Percentiles rank a stretch among this genome's conserved stretches.
phyloP scores from a whole-genome alignment of 495 filamentous ascomycete genomes.

The Poronia punctata region DNA sequence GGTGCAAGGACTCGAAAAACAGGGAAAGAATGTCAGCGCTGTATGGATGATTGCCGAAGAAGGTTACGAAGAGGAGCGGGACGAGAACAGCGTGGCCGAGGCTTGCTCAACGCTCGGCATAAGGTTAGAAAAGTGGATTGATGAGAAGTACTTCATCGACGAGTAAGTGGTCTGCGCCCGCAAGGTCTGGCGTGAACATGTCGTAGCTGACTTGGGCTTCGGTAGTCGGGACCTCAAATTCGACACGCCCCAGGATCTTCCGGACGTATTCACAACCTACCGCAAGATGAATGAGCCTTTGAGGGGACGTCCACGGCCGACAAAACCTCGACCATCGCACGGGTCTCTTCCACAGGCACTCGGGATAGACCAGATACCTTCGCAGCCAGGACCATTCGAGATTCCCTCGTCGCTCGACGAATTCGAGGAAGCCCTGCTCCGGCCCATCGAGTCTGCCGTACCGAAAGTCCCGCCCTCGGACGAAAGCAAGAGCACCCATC shows the following conservation, averaged over 20 bases:
- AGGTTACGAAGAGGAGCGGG: constrained; percentile 54
- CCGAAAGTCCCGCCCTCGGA: constrained; percentile 36
- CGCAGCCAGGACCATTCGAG: constrained; percentile 50
- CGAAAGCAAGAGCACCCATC: constrained; percentile 48
- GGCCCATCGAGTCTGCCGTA: constrained; percentile 39
- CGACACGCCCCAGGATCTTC: constrained; percentile 42
- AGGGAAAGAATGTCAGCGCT: constrained; percentile 41
- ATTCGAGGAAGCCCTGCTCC: constrained; percentile 44
- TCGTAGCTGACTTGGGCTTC: not conserved
- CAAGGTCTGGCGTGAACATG: not conserved
- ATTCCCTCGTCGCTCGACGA: constrained; percentile 47
- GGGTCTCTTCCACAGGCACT: constrained; percentile 47
- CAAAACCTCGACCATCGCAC: constrained; percentile 36
- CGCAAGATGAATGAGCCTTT: constrained; percentile 61
- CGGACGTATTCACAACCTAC: constrained; percentile 62
- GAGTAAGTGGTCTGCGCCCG: constrained; percentile 51
- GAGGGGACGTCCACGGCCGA: constrained; percentile 46
- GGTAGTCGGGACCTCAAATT: constrained; percentile 51
- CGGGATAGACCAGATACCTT: constrained; percentile 36
- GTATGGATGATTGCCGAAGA: constrained; percentile 66
- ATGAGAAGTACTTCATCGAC: constrained; percentile 70
- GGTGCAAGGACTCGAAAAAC: constrained; percentile 38
- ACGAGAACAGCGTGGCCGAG: constrained; percentile 46
- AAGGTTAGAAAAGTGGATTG: constrained; percentile 53
- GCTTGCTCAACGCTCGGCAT: constrained; percentile 40